These are phyloP conservation scores for Dicorynia guianensis DNA, from an alignment of 306 rosid species.

Conservation along the genomic window DNA sequence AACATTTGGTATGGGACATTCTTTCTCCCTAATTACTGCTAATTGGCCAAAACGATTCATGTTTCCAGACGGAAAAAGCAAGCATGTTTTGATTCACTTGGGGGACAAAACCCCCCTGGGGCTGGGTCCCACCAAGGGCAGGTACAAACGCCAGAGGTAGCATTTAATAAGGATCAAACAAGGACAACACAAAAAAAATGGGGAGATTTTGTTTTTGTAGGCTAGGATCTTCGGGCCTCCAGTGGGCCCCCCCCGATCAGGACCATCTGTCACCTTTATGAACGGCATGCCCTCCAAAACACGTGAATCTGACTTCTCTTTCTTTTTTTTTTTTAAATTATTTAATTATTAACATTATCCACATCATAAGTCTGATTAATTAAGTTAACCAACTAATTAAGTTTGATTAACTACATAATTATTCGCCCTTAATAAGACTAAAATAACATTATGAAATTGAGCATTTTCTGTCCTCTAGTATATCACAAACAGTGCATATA, in stretches of 20 bases:
- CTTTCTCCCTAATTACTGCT: no score
- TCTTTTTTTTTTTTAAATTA: neutral
- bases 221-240: conserved; percentile 51
- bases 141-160: conserved; percentile 56
- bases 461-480: neutral
- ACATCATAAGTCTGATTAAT: neutral
- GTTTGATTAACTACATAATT: neutral
- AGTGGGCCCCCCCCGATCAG: conserved; percentile 56
- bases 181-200: conserved; percentile 65
- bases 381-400: neutral
- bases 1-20: no score
- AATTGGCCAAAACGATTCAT: conserved; percentile 42
- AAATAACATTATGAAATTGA: neutral
- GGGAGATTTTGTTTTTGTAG: conserved; percentile 45
- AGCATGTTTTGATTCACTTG: conserved; percentile 37
- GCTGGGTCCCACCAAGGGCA: conserved; percentile 43
- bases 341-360: conserved; percentile 22
- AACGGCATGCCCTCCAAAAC: conserved; percentile 75
- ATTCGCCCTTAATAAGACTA: neutral
- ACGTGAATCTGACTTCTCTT: conserved; percentile 81
- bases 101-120: conserved; percentile 34
- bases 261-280: conserved; percentile 86
- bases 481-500: neutral
- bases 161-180: conserved; percentile 57
- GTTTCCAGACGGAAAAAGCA: conserved; percentile 5